phyloP scores from a whole-genome alignment of 2,329 filamentous ascomycete species.

The Phoma sp. region DNA sequence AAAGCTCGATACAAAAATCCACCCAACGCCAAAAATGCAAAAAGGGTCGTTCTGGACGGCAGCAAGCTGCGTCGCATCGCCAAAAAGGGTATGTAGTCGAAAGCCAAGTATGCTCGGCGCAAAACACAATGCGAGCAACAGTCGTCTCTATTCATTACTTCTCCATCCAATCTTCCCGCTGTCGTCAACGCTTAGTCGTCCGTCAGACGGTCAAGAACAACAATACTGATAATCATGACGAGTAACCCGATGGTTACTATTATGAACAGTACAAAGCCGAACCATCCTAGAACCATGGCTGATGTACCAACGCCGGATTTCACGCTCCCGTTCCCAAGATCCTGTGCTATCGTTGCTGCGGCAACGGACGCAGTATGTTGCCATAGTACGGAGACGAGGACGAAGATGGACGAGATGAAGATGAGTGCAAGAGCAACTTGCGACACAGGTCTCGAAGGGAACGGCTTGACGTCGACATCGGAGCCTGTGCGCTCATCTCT shows the following conservation, averaged over 20 bases:
- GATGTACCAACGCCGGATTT: slow-evolving; percentile 88
- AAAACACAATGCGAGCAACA: slow-evolving; percentile 31
- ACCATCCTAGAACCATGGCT: slow-evolving; percentile 98
- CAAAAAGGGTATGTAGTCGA: slow-evolving; percentile 44
- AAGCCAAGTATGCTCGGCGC: slow-evolving; percentile 37
- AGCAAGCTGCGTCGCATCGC: slow-evolving; percentile 32
- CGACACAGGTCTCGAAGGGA: slow-evolving; percentile 89
- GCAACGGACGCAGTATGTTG: slow-evolving; percentile 97
- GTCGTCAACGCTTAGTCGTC: slow-evolving; percentile 39
- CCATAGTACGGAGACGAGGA: slow-evolving; percentile 76
- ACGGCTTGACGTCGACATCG: slow-evolving; percentile 90
- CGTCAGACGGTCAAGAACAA: slow-evolving; percentile 71
- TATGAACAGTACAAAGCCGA: slow-evolving; percentile 90
- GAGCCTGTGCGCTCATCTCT: slow-evolving; percentile 76
- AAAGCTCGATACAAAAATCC: slow-evolving; percentile 9
- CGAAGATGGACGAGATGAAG: slow-evolving; percentile 72
- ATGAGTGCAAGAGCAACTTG: slow-evolving; percentile 94
- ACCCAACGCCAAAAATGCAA: slow-evolving; percentile 43
- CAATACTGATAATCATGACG: slow-evolving; percentile 95
- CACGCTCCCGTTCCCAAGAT: slow-evolving; percentile 89
- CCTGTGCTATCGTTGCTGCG: slow-evolving; percentile 90
- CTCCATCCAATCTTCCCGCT: slow-evolving; percentile 1
- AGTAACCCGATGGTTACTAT: slow-evolving; percentile 94
- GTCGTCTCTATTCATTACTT: slow-evolving; percentile 22
- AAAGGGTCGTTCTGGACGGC: slow-evolving; percentile 35